These are phyloP conservation scores for Cercospora sesami DNA, from an alignment of 2,329 filamentous ascomycete species.

Conservation along the genomic window DNA sequence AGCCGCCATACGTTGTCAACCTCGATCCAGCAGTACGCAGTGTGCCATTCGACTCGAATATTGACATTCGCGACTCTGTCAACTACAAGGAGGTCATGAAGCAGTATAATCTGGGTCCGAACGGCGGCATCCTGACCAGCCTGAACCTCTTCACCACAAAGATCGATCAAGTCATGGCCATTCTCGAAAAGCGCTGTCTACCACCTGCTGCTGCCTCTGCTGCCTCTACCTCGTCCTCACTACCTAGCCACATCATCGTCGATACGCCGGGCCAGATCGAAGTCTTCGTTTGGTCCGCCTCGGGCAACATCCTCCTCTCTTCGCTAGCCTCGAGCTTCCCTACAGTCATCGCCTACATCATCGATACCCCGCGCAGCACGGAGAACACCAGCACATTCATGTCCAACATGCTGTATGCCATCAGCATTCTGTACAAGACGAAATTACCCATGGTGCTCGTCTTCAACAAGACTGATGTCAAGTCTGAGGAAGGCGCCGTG, in stretches of 20 bases:
- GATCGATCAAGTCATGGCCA: conserved; percentile 86
- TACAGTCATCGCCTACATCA: conserved; percentile 94
- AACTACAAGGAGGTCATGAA: conserved; percentile 99
- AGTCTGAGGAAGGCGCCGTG: conserved; percentile 84
- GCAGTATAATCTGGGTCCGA: conserved; percentile 95
- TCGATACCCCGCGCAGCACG: conserved; percentile 93
- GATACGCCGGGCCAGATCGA: conserved; percentile 98
- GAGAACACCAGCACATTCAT: conserved; percentile 95
- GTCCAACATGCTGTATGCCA: conserved; percentile 99
- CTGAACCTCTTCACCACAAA: conserved; percentile 97
- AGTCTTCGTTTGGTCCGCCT: conserved; percentile 97
- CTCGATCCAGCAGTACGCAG: conserved; percentile 92
- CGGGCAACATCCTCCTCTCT: conserved; percentile 88
- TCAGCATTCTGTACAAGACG: conserved; percentile 97
- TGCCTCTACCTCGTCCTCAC: background rate
- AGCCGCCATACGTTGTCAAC: conserved; percentile 92
- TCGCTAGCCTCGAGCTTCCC: conserved; percentile 91
- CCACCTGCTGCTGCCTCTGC: conserved; percentile 22
- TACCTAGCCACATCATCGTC: conserved; percentile 77
- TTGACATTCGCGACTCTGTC: conserved; percentile 97
- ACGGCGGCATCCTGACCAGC: conserved; percentile 93
- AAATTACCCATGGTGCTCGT: conserved; percentile 98
- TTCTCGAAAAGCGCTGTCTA: conserved; percentile 77
- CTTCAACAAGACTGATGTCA: conserved; percentile 98
- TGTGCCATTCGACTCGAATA: conserved; percentile 94